phyloP scores from a whole-genome alignment of 352 stramenopile species.

The Phytophthora chlamydospora region DNA sequence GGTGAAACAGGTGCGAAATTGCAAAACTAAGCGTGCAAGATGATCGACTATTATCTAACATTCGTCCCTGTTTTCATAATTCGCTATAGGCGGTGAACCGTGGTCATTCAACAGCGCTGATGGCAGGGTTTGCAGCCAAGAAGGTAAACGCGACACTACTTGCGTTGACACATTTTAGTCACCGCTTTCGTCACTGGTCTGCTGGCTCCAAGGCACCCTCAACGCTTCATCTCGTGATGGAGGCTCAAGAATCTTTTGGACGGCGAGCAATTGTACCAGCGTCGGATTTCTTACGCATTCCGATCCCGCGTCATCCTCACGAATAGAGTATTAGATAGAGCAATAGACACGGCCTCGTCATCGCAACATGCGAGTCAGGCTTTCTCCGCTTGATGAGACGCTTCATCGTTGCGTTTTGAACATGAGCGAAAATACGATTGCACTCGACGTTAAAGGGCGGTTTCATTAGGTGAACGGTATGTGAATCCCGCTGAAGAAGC shows the following conservation, averaged over 20 bases:
- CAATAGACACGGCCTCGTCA: constrained; percentile 9
- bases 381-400: too few species aligned
- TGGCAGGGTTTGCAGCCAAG: constrained; percentile 77
- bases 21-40: background rate
- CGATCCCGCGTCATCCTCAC: constrained; percentile 60
- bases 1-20: constrained; percentile 55
- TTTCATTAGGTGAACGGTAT: constrained; percentile 33
- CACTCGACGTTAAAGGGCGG: too few species aligned
- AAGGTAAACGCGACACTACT: constrained; percentile 81
- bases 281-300: constrained; percentile 83
- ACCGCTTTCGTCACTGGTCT: constrained; percentile 80
- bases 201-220: constrained; percentile 40
- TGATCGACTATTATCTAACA: constrained; percentile 1
- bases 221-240: constrained; percentile 72
- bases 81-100: constrained; percentile 57
- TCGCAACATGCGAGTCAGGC: background rate
- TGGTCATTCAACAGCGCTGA: constrained; percentile 81
- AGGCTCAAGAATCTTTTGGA: constrained; percentile 74
- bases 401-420: background rate
- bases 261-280: constrained; percentile 68
- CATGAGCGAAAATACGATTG: too few species aligned
- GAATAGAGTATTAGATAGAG: constrained; percentile 37
- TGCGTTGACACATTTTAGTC: constrained; percentile 86
- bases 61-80: constrained; percentile 3
- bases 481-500: constrained; percentile 66